phyloP scores from a whole-genome alignment of 768 basidiomycete species.

The Piloderma croceum region DNA sequence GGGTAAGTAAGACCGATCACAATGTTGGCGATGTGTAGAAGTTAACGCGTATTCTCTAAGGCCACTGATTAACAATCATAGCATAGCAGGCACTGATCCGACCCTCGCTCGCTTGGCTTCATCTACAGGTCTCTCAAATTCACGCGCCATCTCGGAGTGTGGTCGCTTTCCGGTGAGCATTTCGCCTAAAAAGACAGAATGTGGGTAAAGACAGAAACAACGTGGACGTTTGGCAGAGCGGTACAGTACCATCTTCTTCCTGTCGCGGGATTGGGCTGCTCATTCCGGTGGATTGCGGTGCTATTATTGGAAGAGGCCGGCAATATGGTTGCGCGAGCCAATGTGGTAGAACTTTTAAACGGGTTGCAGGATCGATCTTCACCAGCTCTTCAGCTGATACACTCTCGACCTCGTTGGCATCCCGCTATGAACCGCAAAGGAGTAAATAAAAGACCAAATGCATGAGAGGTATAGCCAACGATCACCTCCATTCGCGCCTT shows the following conservation, averaged over 20 bases:
- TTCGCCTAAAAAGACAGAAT: background rate
- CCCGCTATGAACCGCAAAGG: constrained; percentile 34
- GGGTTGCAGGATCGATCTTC: constrained; percentile 39
- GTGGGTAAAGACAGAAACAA: background rate
- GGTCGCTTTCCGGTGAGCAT: background rate
- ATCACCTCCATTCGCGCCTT: constrained; percentile 46
- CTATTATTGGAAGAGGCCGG: constrained; percentile 31
- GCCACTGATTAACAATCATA: too few relatives aligned
- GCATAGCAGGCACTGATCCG: background rate
- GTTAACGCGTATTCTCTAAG: too few relatives aligned
- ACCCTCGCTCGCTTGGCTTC: background rate
- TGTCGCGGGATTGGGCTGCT: background rate
- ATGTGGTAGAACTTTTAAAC: constrained; percentile 52
- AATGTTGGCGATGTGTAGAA: too few relatives aligned
- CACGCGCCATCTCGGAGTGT: background rate
- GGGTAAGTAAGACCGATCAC: too few relatives aligned
- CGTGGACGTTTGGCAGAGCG: background rate
- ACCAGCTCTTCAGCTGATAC: constrained; percentile 32
- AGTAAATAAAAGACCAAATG: constrained; percentile 2
- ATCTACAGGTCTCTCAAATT: background rate
- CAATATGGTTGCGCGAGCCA: constrained; percentile 74
- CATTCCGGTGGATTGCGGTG: background rate
- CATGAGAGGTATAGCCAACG: constrained; percentile 1
- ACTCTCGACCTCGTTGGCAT: constrained; percentile 34
- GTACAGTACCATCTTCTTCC: too few relatives aligned